Base-by-base conservation (phyloP, 768 basidiomycete species). In the Termitomyces sp. region DNA sequence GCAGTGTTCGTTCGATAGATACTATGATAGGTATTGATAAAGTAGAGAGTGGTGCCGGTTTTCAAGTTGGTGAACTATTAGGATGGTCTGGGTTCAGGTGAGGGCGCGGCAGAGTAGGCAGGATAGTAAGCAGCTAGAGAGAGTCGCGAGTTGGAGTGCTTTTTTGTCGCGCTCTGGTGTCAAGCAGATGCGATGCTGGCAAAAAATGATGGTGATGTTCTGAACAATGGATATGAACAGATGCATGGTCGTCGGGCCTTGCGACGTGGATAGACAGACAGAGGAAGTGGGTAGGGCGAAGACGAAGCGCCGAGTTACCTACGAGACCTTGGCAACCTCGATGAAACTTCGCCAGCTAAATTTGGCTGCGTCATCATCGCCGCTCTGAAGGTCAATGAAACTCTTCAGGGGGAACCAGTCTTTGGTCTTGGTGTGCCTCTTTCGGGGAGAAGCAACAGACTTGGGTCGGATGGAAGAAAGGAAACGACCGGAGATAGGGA, bases 311-410 rank as follows among this genome's bases (percentile, higher is more conserved):
- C 47, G 23, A 22, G 23, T 61, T 61, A n/a, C n/a, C n/a, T n/a
- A 75, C 25, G 69, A 67, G 16, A 74, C 66, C 49, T 63, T 71
- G 13, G 76, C 71, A 15, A 86, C 77, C 64, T 86, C 80, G 61
- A 87, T 80, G 64, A 86, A 82, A 67, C 82, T 84, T 59, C 83
- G 72, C 84, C 84, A 86, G 50, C 74, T 75, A 71, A 82, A 80
- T 4, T 71, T 68, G n/a, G 62, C 56, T 27, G 76, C 70, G 23
- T 79, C 77, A 33, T 82, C 80, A 3, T 36, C 54, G 5, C 35
- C 31, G 31, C 58, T 58, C 53, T 74, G 75, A 47, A 87, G 69
- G 63, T 87, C 84, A 52, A 87, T 86, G 67, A 87, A 87, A 59
- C 83, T 85, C 57, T 76, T 76, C 43, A 86, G 70, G 0, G 81